phyloP scores from a whole-genome alignment of 2,329 filamentous ascomycete species.

The Ophiostoma quercus region DNA sequence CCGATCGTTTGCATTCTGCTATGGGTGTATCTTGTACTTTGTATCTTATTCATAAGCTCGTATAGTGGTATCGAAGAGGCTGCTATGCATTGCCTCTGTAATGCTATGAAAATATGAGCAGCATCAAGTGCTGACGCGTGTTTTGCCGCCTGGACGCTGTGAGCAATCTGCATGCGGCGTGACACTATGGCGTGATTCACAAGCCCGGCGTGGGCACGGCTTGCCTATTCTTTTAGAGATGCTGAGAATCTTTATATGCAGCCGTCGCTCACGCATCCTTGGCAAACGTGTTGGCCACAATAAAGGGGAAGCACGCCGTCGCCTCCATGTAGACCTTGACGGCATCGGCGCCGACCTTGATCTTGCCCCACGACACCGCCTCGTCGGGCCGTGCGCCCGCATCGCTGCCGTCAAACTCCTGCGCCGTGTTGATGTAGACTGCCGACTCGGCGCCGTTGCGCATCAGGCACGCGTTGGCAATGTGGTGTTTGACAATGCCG shows the following conservation, averaged over 20 bases:
- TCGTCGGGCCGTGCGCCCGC: slow-evolving; percentile 92
- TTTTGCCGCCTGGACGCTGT: neutral
- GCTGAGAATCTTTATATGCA: neutral
- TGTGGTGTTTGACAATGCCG: slow-evolving; percentile 96
- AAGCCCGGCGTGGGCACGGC: neutral
- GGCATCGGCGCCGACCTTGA: slow-evolving; percentile 78
- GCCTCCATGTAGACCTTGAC: slow-evolving; percentile 78
- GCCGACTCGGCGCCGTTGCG: slow-evolving; percentile 94
- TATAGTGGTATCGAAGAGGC: neutral
- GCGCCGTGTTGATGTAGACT: slow-evolving; percentile 94
- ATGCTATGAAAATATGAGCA: neutral
- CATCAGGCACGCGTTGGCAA: slow-evolving; percentile 96
- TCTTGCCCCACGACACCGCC: slow-evolving; percentile 98
- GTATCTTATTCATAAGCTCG: slow-evolving; percentile 6
- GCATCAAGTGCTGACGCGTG: neutral
- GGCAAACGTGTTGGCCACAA: slow-evolving; percentile 63
- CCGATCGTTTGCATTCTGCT: neutral
- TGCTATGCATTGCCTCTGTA: neutral
- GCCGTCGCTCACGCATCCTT: slow-evolving; percentile 39
- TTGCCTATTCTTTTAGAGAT: neutral
- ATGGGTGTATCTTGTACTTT: neutral
- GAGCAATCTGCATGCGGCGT: neutral
- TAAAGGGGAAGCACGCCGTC: slow-evolving; percentile 60
- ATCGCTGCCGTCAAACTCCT: slow-evolving; percentile 97
- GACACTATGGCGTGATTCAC: neutral